Conservation (phyloP, 169 alveolate genomes). For the Plasmodium vivax region DNA sequence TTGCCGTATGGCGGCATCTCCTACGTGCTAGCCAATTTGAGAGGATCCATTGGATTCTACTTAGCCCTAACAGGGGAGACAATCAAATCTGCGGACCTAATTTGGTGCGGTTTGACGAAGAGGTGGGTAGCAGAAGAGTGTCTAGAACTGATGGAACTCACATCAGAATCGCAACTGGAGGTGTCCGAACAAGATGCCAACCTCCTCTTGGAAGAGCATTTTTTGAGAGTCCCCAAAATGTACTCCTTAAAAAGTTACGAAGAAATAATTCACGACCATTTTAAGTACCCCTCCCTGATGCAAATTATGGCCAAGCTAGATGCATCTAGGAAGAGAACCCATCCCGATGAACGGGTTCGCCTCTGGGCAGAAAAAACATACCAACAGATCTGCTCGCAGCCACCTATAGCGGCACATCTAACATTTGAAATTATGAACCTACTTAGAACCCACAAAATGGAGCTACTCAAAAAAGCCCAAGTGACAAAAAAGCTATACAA, state of each 20-base stretch:
- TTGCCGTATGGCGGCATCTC: conserved; percentile 82
- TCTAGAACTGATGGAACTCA: conserved; percentile 77
- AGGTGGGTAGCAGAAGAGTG: conserved; percentile 82
- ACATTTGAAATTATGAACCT: conserved; percentile 58
- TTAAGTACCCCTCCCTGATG: conserved; percentile 41
- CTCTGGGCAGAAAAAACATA: conserved; percentile 67
- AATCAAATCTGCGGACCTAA: conserved; percentile 77
- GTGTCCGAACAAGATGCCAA: conserved; percentile 77
- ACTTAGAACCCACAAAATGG: conserved; percentile 59
- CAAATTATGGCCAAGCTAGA: conserved; percentile 41
- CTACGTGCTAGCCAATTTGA: conserved; percentile 76
- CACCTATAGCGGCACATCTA: conserved; percentile 71
- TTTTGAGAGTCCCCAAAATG: conserved; percentile 55
- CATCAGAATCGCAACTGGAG: conserved; percentile 72
- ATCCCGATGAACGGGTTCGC: conserved; percentile 11
- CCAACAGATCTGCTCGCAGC: conserved; percentile 29
- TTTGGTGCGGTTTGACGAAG: conserved; percentile 83
- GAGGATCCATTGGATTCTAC: conserved; percentile 84
- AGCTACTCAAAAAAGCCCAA: conserved; percentile 60
- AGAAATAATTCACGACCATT: conserved; percentile 74
- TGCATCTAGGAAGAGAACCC: conserved; percentile 21
- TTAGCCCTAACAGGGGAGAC: conserved; percentile 80
- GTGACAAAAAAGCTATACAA: conserved; percentile 50
- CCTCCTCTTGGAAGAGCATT: conserved; percentile 67
- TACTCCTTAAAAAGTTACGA: conserved; percentile 72